Percentiles rank a stretch among this genome's conserved stretches.
Conservation (phyloP, 2,329 filamentous ascomycete genomes). For the Curvularia sp. region DNA sequence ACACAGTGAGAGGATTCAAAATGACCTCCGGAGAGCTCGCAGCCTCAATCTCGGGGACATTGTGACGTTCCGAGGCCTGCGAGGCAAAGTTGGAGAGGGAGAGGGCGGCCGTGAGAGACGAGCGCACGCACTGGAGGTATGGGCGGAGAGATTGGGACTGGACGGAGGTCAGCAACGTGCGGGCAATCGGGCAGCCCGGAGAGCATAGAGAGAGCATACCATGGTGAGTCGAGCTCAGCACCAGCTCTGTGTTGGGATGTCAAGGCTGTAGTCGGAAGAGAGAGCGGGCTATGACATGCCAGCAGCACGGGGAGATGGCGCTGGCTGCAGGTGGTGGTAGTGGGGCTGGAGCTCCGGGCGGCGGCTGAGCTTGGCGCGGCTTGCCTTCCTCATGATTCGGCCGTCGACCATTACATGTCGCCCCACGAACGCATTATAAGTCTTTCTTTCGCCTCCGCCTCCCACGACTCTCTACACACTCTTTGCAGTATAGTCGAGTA, state of each 20-base stretch:
- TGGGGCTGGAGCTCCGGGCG: slow-evolving; percentile 36
- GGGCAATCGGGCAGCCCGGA: background rate
- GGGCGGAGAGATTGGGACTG: slow-evolving; percentile 96
- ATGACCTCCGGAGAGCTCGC: slow-evolving; percentile 91
- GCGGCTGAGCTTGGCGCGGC: slow-evolving; percentile 26
- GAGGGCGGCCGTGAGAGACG: slow-evolving; percentile 90
- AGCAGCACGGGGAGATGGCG: slow-evolving; percentile 37
- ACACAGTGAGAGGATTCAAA: slow-evolving; percentile 86
- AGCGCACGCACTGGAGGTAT: slow-evolving; percentile 95
- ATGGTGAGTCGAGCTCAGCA: slow-evolving; percentile 33
- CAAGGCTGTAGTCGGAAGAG: slow-evolving; percentile 26
- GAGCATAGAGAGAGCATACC: slow-evolving; percentile 27
- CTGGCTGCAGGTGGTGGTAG: slow-evolving; percentile 35
- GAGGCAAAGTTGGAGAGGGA: slow-evolving; percentile 97
- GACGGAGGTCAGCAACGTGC: slow-evolving; percentile 35
- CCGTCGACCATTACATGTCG: slow-evolving; percentile 35
- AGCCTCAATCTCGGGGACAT: slow-evolving; percentile 97
- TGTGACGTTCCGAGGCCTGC: slow-evolving; percentile 94
- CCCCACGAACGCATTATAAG: slow-evolving; percentile 37
- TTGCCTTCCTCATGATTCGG: slow-evolving; percentile 40
- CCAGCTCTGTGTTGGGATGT: slow-evolving; percentile 27
- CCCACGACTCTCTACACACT: slow-evolving; percentile 3
- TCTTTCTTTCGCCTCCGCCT: slow-evolving; percentile 21
- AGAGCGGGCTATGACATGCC: slow-evolving; percentile 39
- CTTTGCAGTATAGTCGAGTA: slow-evolving; percentile 9